Evolutionary conservation across 441 rosid species (phyloP), one percentile per base, ranked within the genome.

Genomic region (Pelargonium myrrhifolium): DNA sequence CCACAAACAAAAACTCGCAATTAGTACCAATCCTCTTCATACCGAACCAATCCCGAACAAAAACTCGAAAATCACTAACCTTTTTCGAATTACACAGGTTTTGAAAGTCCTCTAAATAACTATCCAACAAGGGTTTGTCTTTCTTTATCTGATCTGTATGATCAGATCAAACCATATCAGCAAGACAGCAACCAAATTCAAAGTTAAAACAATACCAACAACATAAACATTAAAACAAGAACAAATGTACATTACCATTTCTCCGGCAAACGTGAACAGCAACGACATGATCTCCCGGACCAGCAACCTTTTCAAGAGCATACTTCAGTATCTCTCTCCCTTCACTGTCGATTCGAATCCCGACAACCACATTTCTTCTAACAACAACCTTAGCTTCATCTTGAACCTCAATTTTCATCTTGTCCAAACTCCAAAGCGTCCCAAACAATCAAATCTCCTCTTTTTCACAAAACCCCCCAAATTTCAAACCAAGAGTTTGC

Each of bases 251-350:
- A 49, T 74, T 74, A 87, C 92, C 81, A 4, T 85, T 80, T 77
- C 78, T 82, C 63, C 75, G 76, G 77, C 88, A 83, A 79, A 88
- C 93, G 79, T 91, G 96, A 73, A 88, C 67, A 28, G 84, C 95
- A 76, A 88, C 55, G 43, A 93, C 91, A 73, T 72, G 81, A 76
- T 93, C 99, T 69, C 95, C 99, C 28, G 89, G 88, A 66, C 89
- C 80, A 59, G 97, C 95, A 70, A 88, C 86, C 77, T 89, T 90
- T 65, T 80, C 88, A 69, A 93, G 75, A 71, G 92, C 85, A 96
- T 95, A 89, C 71, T 77, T 79, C 65, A 93, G 83, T 39, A 91
- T 78, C 77, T 89, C 89, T 80, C 84, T 81, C 75, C 94, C 79
- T 26, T 75, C 72, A 35, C 67, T 72, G 74, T 93, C 92, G 43